Evolutionary conservation across 148 eudicot genomes (phyloP), one percentile per base, ranked within the genome.

Genomic region (Chenopodium berlandieri): DNA sequence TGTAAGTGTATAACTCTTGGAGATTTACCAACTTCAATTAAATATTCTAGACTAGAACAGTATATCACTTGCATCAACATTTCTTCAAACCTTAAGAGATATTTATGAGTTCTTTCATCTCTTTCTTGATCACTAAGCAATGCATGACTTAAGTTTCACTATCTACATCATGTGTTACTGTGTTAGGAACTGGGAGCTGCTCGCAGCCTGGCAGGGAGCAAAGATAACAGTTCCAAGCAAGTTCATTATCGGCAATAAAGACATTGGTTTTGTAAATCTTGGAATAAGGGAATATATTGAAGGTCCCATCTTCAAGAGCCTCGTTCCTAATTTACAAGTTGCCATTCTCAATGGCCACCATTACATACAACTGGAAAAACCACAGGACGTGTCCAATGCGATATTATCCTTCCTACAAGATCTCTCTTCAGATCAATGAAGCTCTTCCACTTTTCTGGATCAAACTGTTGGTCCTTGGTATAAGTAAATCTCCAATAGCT

Each of bases 181-280:
- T 70, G 66, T 66, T 86, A 89, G 91, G 82, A 89, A 88, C 74
- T 87, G 90, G 91, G 90, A 89, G 86, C 81, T 91, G 34, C 84
- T 86, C 2, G 87, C 89, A 68, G 86, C 93, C 58, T 88, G 91
- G 88, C 88, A 89, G 56, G 93, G 88, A 50, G 82, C 89, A 17
- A 86, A 82, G 75, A 85, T 91, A 64, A 82, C 85, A 25, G 87
- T 91, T 74, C 93, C 89, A 47, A 83, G 89, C 58, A 88, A 91
- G 79, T 73, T 89, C 48, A 88, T 89, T 12, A 81, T 89, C 4
- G 91, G 89, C 11, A 77, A 86, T 64, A 88, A 88, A 82, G 90
- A 91, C 30, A 86, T 88, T 1, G 91, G 90, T 47, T 87, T 80
- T 31, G 84, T 85, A 12, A 34, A 78, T 27, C 77, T 88, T 8